Base-by-base conservation (phyloP, 805 yeast genomes). In the Wickerhamiella hasegawae region DNA sequence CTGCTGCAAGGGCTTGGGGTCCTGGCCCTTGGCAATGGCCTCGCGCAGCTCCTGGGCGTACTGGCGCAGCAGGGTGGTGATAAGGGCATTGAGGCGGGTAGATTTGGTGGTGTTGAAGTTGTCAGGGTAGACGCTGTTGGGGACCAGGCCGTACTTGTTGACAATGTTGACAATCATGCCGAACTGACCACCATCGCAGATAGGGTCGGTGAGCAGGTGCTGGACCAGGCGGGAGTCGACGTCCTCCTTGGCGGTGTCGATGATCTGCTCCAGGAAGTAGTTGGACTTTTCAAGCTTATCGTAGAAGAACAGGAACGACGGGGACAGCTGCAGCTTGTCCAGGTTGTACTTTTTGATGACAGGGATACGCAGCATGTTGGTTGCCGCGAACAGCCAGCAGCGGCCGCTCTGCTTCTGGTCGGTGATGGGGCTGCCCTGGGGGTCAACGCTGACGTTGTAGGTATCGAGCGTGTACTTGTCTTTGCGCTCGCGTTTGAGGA, bases 331-430 rank as follows among this genome's bases (percentile, higher is more conserved):
- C 53, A 79, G 72, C 45, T 66, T 68, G 45, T 72, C 71, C 46
- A 82, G 55, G 48, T 75, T 71, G 54, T 74, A 68, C 49, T 68
- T 67, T 46, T 66, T 62, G 56, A 74, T 71, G 28, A 79, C 68
- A 36, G 65, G 66, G 34, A 76, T 53, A 47, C 94, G 67, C 48
- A 81, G 59, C 37, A 77, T 66, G 46, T 83, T 82, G 35, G 81
- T 71, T 1, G 87, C 69, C 9, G 94, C 94, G 55, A 82, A 82
- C 41, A 82, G 65, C 94, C 94, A 82, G 57, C 94, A 82, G 47
- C 93, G 62, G 21, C 94, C 94, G 17, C 82, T 71, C 9, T 71
- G 54, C 47, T 69, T 68, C 60, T 82, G 94, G 57, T 76, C 74
- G 36, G 78, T 74, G 14, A 77, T 66, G 18, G 85, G 84, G 1